Evolutionary conservation across 768 basidiomycete genomes (phyloP), one percentile per base, ranked within the genome.

Genomic region (Leccinum truebloodii): DNA sequence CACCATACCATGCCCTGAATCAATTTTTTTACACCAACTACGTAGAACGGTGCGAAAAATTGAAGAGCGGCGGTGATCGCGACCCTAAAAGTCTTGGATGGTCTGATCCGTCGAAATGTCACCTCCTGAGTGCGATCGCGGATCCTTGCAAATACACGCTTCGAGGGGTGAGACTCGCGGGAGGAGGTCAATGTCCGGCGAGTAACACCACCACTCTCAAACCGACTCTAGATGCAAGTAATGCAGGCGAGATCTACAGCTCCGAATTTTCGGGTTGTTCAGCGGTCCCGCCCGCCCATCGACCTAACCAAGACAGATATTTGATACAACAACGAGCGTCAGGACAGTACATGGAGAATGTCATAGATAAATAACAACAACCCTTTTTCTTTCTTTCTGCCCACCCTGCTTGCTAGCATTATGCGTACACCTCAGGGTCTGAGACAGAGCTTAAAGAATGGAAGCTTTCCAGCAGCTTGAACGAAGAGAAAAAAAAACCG

Each of bases 1-100:
- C 76, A 69, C 72, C 71, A 62, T 46, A 46, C 41, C n/a, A 20
- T 8, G 52, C 62, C 56, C 68, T 64, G 60, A 69, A 63, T 60
- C 56, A 58, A 57, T 60, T 64, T 64, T 59, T 57, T 51, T 50
- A 41, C 39, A 41, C 39, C 13, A 2, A 39, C 37, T 39, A 39
- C 37, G 35, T 37, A 37, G 34, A 37, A 7, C 3, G 10, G 22
- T 7, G 18, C 13, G 12, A 7, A 22, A 20, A 9, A 26, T 26
- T 14, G n/a, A 22, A 18, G 41, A 51, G 57, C 57, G 57, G 56
- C 62, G 57, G 57, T 37, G 63, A 65, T 65, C 39, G 57, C 32
- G 39, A 62, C 37, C 35, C 24, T 51, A 37, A 41, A 58, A 13
- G 26, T 34, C 22, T 58, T 22, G 35, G 54, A 6, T 32, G 49